Evolutionary conservation across 768 basidiomycete species (phyloP), one percentile per base, ranked within the genome.

Genomic region (Boletus rubroflammeus): DNA sequence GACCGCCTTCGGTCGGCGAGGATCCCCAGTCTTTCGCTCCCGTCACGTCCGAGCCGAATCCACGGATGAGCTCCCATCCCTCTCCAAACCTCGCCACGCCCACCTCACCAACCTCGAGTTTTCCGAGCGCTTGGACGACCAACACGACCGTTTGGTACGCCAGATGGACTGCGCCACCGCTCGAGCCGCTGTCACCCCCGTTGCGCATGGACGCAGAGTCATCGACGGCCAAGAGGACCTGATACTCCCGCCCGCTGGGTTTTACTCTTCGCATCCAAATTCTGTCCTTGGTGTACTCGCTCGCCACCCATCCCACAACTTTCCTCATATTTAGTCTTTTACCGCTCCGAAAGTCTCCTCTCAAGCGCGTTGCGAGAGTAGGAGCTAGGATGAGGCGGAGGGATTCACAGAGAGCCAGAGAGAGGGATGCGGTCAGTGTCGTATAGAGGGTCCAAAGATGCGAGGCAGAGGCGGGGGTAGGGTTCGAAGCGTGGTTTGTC

Each of bases 321-420:
- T 95, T 95, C 70, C 95, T 93, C 96, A 98, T 98, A 72, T 98
- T 98, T 29, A 99, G 81, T 19, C 96, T 82, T 73, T 99, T 99
- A 49, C 97, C 97, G 0, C 92, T 95, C 29, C 95, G 89, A 71
- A 97, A 99, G 75, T 98, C 97, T 36, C 97, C 97, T 72, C 90
- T 88, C 41, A 99, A 78, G 21, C 97, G 83, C 6, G 96, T 97
- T 6, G 97, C 93, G 46, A 90, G 77, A 0, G 96, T 98, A 0
- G 97, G 97, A 58, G 95, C 94, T 35, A 99, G 81, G 68, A 98
- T 96, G 32, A 98, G 87, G 25, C 97, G 90, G 17, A 98, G 83
- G 67, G 98, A 95, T 72, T 98, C 97, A 66, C 95, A 98, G 21
- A 99, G 83, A 2, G 86, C 80, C 62, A 90, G 91, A 2, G 97